These are phyloP conservation scores for Lactifluus volemus DNA, from an alignment of 768 basidiomycete species.

Conservation along the genomic window DNA sequence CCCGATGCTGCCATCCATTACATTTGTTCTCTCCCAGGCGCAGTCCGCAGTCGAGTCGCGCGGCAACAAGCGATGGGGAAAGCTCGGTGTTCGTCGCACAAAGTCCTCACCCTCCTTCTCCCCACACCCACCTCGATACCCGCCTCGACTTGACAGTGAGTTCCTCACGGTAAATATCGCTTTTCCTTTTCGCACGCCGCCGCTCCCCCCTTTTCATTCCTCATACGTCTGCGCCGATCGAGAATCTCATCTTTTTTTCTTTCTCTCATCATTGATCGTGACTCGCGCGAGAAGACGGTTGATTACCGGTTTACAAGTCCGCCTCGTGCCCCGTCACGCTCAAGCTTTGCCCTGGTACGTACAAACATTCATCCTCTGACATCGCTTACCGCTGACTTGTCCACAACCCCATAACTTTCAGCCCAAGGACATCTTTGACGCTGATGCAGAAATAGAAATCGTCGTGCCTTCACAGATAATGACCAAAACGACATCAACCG, in stretches of 20 bases:
- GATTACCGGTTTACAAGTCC: constrained; percentile 14
- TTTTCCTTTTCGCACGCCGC: neutral
- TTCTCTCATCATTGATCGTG: neutral
- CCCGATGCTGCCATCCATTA: constrained; percentile 19
- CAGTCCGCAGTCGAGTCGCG: neutral
- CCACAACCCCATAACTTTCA: neutral
- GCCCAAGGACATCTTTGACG: constrained; percentile 18
- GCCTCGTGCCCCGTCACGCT: constrained; percentile 13
- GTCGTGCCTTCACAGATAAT: constrained; percentile 7
- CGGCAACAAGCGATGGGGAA: neutral
- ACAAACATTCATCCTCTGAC: neutral
- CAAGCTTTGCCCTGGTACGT: constrained; percentile 19
- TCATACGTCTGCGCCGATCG: neutral
- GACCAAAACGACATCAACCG: constrained; percentile 1
- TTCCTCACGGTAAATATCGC: constrained; percentile 13
- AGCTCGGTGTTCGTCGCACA: neutral
- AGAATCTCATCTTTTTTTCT: neutral
- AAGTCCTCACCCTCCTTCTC: constrained; percentile 10
- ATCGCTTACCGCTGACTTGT: neutral
- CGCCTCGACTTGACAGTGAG: constrained; percentile 17
- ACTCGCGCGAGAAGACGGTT: constrained; percentile 15
- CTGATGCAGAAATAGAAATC: constrained; percentile 18
- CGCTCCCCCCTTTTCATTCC: neutral
- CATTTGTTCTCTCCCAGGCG: constrained; percentile 14
- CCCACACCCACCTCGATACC: constrained; percentile 17